phyloP scores from a whole-genome alignment of 2,329 filamentous ascomycete species.

The Onygenales sp. region DNA sequence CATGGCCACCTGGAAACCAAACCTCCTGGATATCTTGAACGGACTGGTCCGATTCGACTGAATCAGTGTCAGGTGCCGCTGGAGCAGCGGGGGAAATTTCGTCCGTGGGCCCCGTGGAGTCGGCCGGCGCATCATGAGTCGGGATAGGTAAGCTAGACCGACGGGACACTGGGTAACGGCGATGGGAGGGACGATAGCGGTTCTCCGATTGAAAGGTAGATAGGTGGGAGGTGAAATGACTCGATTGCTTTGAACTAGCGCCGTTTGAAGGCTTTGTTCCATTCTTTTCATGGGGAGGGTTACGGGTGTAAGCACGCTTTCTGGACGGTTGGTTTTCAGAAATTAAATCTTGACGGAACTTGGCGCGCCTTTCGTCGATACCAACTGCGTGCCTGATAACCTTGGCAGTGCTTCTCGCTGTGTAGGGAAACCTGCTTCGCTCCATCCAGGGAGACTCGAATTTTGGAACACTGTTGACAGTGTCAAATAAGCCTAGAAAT shows the following conservation, averaged over 20 bases:
- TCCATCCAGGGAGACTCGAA: constrained; percentile 26
- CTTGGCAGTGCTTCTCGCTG: constrained; percentile 23
- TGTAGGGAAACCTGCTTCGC: constrained; percentile 14
- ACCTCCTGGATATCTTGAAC: constrained; percentile 42
- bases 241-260: neutral
- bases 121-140: neutral
- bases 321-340: constrained; percentile 4
- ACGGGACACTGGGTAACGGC: neutral
- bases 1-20: constrained; percentile 48
- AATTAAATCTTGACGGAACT: constrained; percentile 46
- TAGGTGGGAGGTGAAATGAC: no score
- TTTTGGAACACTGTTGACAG: constrained; percentile 40
- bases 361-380: constrained; percentile 45
- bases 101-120: constrained; percentile 2
- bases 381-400: constrained; percentile 44
- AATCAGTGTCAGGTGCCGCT: neutral
- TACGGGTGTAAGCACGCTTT: neutral
- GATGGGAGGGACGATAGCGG: constrained; percentile 1
- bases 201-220: neutral
- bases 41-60: constrained; percentile 19
- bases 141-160: neutral
- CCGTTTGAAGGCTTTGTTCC: neutral
- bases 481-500: constrained; percentile 48
- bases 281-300: neutral
- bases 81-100: neutral